Percentiles rank a stretch among this genome's conserved stretches.
Evolutionary conservation across 106 monocot genomes (phyloP).

Genomic region (Dendrobium chrysotoxum): DNA sequence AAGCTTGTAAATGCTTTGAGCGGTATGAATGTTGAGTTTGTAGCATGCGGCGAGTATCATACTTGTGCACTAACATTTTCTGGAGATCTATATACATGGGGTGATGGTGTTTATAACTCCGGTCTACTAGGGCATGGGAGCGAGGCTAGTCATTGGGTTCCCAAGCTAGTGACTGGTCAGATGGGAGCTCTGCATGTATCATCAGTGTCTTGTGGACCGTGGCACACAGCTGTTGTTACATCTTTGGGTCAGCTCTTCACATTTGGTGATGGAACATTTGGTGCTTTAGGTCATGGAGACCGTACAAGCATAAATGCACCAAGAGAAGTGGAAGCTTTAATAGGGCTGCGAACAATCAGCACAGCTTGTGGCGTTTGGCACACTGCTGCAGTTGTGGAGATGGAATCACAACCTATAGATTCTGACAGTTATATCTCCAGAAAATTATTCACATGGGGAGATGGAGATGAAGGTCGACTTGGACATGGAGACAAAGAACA

Average conservation of each 20-base stretch:
- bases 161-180: conserved; percentile 38
- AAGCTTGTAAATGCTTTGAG: conserved; percentile 44
- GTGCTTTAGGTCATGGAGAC: conserved; percentile 44
- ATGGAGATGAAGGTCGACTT: conserved; percentile 48
- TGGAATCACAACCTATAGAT: conserved; percentile 16
- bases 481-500: conserved; percentile 35
- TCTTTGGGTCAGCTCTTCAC: conserved; percentile 41
- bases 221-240: conserved; percentile 45
- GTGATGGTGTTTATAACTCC: conserved; percentile 39
- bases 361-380: conserved; percentile 57
- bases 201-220: conserved; percentile 44
- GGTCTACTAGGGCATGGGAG: conserved; percentile 55
- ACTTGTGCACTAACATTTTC: conserved; percentile 69
- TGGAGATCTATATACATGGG: conserved; percentile 78
- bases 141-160: conserved; percentile 51
- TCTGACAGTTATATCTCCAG: conserved; percentile 13
- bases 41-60: conserved; percentile 58
- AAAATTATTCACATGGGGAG: conserved; percentile 48
- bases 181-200: conserved; percentile 47
- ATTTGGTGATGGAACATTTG: conserved; percentile 50
- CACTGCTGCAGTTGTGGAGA: conserved; percentile 42
- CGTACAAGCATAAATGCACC: conserved; percentile 25
- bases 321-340: conserved; percentile 43
- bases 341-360: conserved; percentile 24
- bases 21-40: conserved; percentile 33